Evolutionary conservation across 192 early-diverging fungal species (phyloP).

Genomic region (Radiomyces spectabilis): DNA sequence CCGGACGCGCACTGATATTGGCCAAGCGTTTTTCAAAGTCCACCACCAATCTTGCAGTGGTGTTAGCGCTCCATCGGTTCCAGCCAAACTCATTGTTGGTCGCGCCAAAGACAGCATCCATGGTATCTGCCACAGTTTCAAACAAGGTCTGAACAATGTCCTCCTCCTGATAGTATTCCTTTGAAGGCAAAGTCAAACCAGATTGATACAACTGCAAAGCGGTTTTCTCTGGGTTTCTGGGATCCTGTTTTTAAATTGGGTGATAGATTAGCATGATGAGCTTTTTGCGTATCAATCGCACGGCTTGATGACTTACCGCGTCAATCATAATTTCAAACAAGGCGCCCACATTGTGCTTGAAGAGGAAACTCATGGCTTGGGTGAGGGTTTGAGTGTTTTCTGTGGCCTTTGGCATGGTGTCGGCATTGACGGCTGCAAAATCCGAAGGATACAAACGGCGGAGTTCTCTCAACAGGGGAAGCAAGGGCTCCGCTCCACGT

Average conservation of each 20-base stretch:
- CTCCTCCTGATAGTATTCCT: constrained; percentile 54
- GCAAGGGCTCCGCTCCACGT: constrained; percentile 35
- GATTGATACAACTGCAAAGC: constrained; percentile 43
- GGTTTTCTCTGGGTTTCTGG: constrained; percentile 49
- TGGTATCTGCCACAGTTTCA: constrained; percentile 34
- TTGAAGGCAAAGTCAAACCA: constrained; percentile 57
- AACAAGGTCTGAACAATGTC: constrained; percentile 34
- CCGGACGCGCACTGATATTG: constrained; percentile 32
- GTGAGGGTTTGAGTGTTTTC: not conserved
- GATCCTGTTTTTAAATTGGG: no score
- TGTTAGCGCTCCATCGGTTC: not conserved
- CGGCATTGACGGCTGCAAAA: no score
- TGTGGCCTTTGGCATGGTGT: not conserved
- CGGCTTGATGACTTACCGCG: constrained; percentile 44
- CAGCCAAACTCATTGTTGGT: constrained; percentile 3
- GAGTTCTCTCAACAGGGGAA: constrained; percentile 34
- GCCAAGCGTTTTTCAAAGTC: constrained; percentile 56
- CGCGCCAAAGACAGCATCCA: constrained; percentile 23
- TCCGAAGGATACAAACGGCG: constrained; percentile 20
- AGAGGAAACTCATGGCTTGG: not conserved
- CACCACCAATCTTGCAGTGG: constrained; percentile 45
- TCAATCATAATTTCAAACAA: constrained; percentile 45
- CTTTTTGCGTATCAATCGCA: no score
- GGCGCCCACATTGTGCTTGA: constrained; percentile 13
- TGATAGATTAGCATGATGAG: no score